Base-by-base conservation (phyloP, 2,329 filamentous ascomycete genomes). In the Xylaria sp. region DNA sequence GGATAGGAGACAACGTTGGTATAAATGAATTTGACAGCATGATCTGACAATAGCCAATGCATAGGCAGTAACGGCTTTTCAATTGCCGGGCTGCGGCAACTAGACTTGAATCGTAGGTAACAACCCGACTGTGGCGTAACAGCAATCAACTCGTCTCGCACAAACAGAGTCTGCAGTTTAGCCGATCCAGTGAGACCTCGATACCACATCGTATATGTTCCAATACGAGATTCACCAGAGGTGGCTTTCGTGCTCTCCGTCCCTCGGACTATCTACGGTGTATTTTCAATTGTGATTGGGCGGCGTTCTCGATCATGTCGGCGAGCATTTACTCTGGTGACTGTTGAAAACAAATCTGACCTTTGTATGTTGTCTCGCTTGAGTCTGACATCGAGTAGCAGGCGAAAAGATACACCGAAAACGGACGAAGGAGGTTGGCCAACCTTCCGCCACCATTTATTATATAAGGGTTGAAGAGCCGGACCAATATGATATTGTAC, bases 181-280 rank as follows among this genome's bases (percentile, higher is more conserved):
- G 35, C 63, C 66, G 63, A 51, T 51, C 40, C 40, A 60, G 35
- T 66, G 16, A 54, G 32, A 60, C 25, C 53, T 25, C 48, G 40
- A 63, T 63, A 60, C 66, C 32, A 60, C 67, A 60, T 66, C 63
- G 63, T 44, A 55, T 59, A 48, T 25, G 16, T 62, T 66, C 51
- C 51, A 62, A 69, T 66, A 69, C 66, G 66, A 69, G 58, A 13
- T 63, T 21, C n/a, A 47, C 42, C 18, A 32, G 16, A 44, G 25
- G 25, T 44, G 27, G 62, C 23, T 51, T 59, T 64, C 27, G 35
- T 18, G 40, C 50, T 32, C 29, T 55, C 27, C 32, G 27, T 29
- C 27, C 48, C 23, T 9, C 23, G 35, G 40, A 21, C 42, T 40
- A 25, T 60, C 29, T 27, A 5, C n/a, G 48, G 21, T 44, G 3